These are phyloP conservation scores for Quambalaria eucalypti DNA, from an alignment of 1,284 basidiomycete genomes.

Conservation along the genomic window DNA sequence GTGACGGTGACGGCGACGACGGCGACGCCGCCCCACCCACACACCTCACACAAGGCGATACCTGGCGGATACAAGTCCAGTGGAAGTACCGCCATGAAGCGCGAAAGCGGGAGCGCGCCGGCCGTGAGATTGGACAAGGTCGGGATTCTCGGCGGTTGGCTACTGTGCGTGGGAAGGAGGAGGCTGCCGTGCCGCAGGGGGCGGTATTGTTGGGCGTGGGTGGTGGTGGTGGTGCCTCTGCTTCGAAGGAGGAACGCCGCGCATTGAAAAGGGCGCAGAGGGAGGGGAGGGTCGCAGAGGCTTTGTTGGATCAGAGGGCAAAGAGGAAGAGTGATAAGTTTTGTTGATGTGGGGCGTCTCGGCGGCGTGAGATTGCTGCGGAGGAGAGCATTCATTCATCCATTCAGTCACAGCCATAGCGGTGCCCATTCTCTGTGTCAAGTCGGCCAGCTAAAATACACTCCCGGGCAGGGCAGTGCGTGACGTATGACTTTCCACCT, in stretches of 20 bases:
- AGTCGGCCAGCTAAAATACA: too few relatives aligned
- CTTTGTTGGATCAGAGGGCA: neutral
- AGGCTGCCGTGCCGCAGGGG: neutral
- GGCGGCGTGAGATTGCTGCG: too few relatives aligned
- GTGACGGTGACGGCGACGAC: too few relatives aligned
- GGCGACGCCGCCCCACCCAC: too few relatives aligned
- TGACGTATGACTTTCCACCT: too few relatives aligned
- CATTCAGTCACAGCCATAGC: too few relatives aligned
- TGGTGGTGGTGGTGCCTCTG: neutral
- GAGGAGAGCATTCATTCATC: too few relatives aligned
- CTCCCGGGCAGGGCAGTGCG: too few relatives aligned
- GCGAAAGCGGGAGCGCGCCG: neutral
- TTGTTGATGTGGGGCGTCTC: too few relatives aligned
- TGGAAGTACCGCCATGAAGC: conserved; percentile 9
- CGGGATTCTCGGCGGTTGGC: neutral
- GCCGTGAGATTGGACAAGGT: neutral
- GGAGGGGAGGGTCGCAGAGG: conserved; percentile 2
- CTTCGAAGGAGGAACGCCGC: neutral
- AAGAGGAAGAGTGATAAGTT: conserved; percentile 5
- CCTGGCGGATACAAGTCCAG: neutral
- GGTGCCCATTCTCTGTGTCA: too few relatives aligned
- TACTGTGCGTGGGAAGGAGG: too few relatives aligned
- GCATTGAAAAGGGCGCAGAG: neutral
- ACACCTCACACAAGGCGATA: too few relatives aligned
- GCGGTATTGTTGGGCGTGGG: neutral